Conservation (phyloP, 129 eudicot species). For the Escallonia herrerae region DNA sequence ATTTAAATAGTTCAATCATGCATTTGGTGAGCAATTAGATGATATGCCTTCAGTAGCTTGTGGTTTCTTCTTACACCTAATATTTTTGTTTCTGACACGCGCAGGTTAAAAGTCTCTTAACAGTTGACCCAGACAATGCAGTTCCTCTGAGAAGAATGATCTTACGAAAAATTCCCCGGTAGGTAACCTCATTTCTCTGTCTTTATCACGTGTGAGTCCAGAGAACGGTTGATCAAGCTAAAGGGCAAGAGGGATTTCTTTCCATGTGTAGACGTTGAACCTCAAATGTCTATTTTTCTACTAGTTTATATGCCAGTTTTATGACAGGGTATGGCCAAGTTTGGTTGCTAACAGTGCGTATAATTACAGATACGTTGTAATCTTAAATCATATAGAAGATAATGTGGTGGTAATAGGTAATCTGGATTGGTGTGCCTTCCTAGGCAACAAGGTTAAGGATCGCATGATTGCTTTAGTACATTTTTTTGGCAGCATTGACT, state of each 20-base stretch:
- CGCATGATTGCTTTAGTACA: too few species aligned
- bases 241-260: neutral
- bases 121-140: conserved; percentile 79
- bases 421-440: too few species aligned
- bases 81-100: conserved; percentile 2
- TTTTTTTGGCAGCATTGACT: too few species aligned
- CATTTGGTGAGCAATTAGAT: neutral
- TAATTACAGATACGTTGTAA: too few species aligned
- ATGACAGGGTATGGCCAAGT: too few species aligned
- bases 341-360: too few species aligned
- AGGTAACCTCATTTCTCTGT: neutral
- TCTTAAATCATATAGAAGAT: too few species aligned
- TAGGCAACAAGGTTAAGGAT: too few species aligned
- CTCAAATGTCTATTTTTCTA: too few species aligned
- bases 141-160: conserved; percentile 87
- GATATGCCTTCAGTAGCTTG: neutral
- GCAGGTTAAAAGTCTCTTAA: conserved; percentile 89
- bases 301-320: too few species aligned
- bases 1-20: neutral
- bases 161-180: conserved; percentile 87
- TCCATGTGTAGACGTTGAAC: neutral
- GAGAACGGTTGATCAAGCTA: neutral
- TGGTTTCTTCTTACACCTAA: neutral
- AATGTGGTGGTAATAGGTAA: too few species aligned
- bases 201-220: neutral